phyloP scores from a whole-genome alignment of 2,329 filamentous ascomycete genomes.

The Cercospora sojina region DNA sequence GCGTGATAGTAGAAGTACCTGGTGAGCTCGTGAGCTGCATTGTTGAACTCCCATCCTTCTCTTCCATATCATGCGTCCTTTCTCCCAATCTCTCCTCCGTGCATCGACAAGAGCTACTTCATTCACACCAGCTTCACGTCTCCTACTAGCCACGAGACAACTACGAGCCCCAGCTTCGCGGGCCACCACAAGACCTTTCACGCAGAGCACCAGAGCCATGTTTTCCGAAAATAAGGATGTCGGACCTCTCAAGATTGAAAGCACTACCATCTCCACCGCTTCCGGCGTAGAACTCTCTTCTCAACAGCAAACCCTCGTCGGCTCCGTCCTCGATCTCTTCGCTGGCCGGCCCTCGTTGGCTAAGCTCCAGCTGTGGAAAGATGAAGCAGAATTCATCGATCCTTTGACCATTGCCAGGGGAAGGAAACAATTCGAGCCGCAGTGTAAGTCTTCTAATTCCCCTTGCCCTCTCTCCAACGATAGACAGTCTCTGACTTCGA shows the following conservation, averaged over 20 bases:
- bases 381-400: conserved; percentile 58
- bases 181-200: background rate
- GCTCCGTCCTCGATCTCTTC: conserved; percentile 62
- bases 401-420: conserved; percentile 59
- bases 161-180: background rate
- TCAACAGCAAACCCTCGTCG: conserved; percentile 56
- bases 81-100: background rate
- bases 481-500: too few relatives aligned
- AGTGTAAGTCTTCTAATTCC: conserved; percentile 33
- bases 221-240: conserved; percentile 3
- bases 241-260: conserved; percentile 51
- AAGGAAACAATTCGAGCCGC: conserved; percentile 53
- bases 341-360: conserved; percentile 58
- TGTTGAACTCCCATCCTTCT: background rate
- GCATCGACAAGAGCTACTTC: background rate
- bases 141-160: background rate
- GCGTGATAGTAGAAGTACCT: background rate
- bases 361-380: conserved; percentile 61
- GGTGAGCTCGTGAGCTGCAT: background rate
- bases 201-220: background rate
- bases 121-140: background rate
- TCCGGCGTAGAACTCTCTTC: conserved; percentile 52
- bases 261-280: conserved; percentile 54
- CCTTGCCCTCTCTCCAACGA: too few relatives aligned
- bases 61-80: conserved; percentile 2